These are phyloP conservation scores for Trichoderma polysporum DNA, from an alignment of 2,329 filamentous ascomycete genomes.

Conservation along the genomic window DNA sequence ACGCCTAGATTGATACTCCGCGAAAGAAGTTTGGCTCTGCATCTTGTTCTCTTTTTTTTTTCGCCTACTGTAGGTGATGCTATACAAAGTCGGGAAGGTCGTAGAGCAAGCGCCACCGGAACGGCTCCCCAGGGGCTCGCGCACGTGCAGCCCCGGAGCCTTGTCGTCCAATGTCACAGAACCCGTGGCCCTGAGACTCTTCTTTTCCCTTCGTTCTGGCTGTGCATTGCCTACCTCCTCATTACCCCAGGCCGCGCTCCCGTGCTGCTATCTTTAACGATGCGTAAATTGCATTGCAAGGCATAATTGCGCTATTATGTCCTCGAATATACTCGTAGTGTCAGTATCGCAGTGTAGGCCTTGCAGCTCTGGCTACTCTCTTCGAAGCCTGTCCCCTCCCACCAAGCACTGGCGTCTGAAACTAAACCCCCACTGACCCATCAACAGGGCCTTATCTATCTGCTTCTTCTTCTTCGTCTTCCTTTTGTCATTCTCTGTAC, in stretches of 20 bases:
- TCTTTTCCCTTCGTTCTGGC: background rate
- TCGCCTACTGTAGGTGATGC: background rate
- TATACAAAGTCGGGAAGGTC: conserved; percentile 5
- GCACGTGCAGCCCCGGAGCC: conserved; percentile 8
- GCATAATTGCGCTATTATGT: background rate
- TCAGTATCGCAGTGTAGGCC: background rate
- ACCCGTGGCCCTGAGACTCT: background rate
- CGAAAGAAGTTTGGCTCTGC: background rate
- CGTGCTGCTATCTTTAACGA: background rate
- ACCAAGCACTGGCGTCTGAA: background rate
- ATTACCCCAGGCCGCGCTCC: background rate
- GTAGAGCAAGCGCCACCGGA: background rate
- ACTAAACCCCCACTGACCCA: conserved; percentile 10
- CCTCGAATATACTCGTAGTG: background rate
- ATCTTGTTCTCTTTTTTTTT: background rate
- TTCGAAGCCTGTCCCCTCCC: background rate
- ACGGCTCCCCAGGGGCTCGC: background rate
- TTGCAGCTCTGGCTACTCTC: background rate
- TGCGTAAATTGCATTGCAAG: background rate
- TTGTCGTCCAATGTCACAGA: background rate
- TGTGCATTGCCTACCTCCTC: background rate
- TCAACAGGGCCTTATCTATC: conserved; percentile 11
- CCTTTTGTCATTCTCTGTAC: background rate
- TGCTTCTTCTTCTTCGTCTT: background rate
- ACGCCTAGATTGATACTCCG: background rate